A percentile compares a stretch with the other conserved stretches of the same genome.
phyloP scores from a whole-genome alignment of 371 early-diverging fungal species.

The Mucor saturninus region DNA sequence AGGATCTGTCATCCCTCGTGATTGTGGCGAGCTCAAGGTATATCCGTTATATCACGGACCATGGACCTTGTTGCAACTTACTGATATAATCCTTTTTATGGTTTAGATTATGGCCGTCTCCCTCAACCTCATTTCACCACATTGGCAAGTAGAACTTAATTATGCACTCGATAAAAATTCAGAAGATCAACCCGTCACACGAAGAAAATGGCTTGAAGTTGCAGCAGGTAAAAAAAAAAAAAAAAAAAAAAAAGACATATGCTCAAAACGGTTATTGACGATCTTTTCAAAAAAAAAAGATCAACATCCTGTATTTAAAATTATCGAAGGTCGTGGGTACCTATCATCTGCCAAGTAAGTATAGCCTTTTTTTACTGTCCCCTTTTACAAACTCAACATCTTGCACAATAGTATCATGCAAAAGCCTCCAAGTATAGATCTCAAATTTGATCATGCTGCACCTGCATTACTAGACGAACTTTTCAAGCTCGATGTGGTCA shows the following conservation, averaged over 20 bases:
- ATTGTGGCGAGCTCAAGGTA: slow-evolving; percentile 69
- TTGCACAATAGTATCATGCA: slow-evolving; percentile 55
- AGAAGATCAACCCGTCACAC: slow-evolving; percentile 25
- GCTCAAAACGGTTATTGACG: background rate
- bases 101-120: slow-evolving; percentile 49
- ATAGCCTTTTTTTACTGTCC: background rate
- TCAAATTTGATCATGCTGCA: slow-evolving; percentile 56
- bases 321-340: slow-evolving; percentile 62
- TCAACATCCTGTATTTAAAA: slow-evolving; percentile 29
- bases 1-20: slow-evolving; percentile 60
- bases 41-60: background rate
- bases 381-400: background rate
- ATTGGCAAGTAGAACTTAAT: slow-evolving; percentile 49
- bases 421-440: slow-evolving; percentile 67
- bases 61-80: background rate
- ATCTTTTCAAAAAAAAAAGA: background rate
- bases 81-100: background rate
- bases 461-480: slow-evolving; percentile 76
- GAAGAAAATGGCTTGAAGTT: slow-evolving; percentile 36
- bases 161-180: slow-evolving; percentile 43
- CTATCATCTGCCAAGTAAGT: slow-evolving; percentile 53
- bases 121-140: slow-evolving; percentile 45
- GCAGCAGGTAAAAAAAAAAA: slow-evolving; percentile 20
- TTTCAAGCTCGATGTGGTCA: slow-evolving; percentile 61
- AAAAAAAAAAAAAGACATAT: background rate